Evolutionary conservation across 768 basidiomycete genomes (phyloP).

Genomic region (Hydnum rufescens): DNA sequence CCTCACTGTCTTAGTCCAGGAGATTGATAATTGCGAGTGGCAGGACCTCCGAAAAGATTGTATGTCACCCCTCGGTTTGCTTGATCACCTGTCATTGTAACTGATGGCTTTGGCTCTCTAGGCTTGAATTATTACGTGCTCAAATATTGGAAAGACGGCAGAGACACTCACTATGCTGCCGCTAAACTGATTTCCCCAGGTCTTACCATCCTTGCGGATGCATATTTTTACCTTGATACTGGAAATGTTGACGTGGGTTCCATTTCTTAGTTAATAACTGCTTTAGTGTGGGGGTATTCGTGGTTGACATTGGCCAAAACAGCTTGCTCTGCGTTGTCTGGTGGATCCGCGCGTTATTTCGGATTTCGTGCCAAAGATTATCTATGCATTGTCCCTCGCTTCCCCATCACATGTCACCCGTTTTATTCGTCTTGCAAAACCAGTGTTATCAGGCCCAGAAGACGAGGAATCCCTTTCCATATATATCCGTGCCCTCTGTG

Average conservation of each 20-base stretch:
- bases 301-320: too few relatives aligned
- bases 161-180: conserved; percentile 30
- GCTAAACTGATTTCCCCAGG: conserved; percentile 54
- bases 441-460: conserved; percentile 39
- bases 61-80: neutral
- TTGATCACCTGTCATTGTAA: conserved; percentile 23
- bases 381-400: conserved; percentile 38
- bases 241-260: conserved; percentile 40
- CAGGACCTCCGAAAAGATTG: conserved; percentile 66
- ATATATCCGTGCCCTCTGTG: conserved; percentile 46
- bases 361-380: conserved; percentile 61
- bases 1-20: neutral
- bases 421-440: conserved; percentile 60
- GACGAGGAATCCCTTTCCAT: conserved; percentile 50
- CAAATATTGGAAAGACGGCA: conserved; percentile 55
- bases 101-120: neutral
- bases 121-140: conserved; percentile 39
- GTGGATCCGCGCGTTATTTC: conserved; percentile 54
- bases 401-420: conserved; percentile 37
- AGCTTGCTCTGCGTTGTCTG: conserved; percentile 55
- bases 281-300: neutral
- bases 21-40: conserved; percentile 38
- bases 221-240: conserved; percentile 67
- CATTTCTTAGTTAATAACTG: neutral
- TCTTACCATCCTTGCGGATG: conserved; percentile 55